Conservation (phyloP, 2,329 filamentous ascomycete genomes). For the Diaporthe ampelina region DNA sequence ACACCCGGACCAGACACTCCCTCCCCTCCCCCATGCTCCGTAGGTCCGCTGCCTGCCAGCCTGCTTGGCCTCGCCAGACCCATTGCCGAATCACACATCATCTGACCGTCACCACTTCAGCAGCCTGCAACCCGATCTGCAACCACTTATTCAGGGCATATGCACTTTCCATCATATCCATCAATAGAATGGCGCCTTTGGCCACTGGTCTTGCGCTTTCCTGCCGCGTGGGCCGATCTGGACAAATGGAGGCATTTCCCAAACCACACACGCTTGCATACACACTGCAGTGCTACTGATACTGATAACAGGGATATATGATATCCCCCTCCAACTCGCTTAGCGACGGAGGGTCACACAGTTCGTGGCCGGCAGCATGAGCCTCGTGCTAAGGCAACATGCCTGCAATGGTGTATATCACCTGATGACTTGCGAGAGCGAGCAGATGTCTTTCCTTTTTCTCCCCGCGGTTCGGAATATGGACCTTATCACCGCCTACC, state of each 20-base stretch:
- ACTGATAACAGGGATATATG: constrained; percentile 5
- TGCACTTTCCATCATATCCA: constrained; percentile 14
- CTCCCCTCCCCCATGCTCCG: background rate
- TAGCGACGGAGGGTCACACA: background rate
- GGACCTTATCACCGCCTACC: constrained; percentile 3
- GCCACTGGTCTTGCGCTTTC: background rate
- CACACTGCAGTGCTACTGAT: too few relatives aligned
- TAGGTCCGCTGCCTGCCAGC: constrained; percentile 1
- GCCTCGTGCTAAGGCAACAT: constrained; percentile 10
- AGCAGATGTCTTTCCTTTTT: too few relatives aligned
- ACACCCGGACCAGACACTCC: constrained; percentile 2
- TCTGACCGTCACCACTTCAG: constrained; percentile 27
- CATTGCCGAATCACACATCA: constrained; percentile 30
- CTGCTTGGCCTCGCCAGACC: background rate
- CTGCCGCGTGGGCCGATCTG: constrained; percentile 15
- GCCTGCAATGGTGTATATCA: constrained; percentile 12
- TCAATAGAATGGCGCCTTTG: constrained; percentile 9
- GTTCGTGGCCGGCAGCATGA: constrained; percentile 11
- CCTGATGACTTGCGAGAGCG: constrained; percentile 5
- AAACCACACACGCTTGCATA: constrained; percentile 24
- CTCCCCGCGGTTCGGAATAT: background rate
- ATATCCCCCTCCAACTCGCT: constrained; percentile 1
- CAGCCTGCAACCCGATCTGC: constrained; percentile 38
- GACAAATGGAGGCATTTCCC: constrained; percentile 2
- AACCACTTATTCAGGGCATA: constrained; percentile 14